phyloP scores from a whole-genome alignment of 495 filamentous ascomycete genomes.

The Oidiodendron maius region DNA sequence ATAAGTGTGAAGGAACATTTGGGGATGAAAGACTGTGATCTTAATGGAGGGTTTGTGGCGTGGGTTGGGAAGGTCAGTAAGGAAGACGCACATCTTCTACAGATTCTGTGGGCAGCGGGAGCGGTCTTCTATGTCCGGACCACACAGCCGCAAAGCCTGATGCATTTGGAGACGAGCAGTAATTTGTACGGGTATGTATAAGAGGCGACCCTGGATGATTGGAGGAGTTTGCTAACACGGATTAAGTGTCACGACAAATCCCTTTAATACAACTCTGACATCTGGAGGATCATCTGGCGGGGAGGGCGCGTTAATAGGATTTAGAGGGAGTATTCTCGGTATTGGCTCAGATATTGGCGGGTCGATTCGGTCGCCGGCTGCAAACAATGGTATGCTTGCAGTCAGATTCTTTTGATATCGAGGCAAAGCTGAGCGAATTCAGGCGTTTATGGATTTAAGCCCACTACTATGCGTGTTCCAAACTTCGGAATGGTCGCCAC shows the following conservation, averaged over 20 bases:
- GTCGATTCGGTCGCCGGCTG: slow-evolving; percentile 60
- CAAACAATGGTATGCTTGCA: slow-evolving; percentile 46
- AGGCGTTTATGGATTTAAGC: slow-evolving; percentile 55
- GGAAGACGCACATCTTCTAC: slow-evolving; percentile 39
- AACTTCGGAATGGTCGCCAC: slow-evolving; percentile 39
- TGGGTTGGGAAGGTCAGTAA: slow-evolving; percentile 35
- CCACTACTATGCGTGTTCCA: slow-evolving; percentile 54
- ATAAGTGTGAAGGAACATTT: slow-evolving; percentile 65
- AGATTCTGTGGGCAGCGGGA: slow-evolving; percentile 40
- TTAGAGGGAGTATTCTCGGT: slow-evolving; percentile 53
- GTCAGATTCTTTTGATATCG: too few relatives aligned
- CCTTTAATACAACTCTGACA: slow-evolving; percentile 49
- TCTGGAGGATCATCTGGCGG: slow-evolving; percentile 61
- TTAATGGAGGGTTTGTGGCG: slow-evolving; percentile 40
- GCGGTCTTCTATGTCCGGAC: slow-evolving; percentile 47
- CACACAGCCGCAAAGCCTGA: slow-evolving; percentile 51
- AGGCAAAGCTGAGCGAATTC: not conserved
- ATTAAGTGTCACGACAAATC: slow-evolving; percentile 47
- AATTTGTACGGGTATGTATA: slow-evolving; percentile 53
- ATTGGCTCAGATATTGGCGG: slow-evolving; percentile 68
- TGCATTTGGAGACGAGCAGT: slow-evolving; percentile 52
- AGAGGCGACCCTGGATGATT: too few relatives aligned
- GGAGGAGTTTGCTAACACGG: too few relatives aligned
- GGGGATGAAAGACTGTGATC: slow-evolving; percentile 46
- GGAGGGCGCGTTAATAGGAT: slow-evolving; percentile 57